Base-by-base conservation (phyloP, 768 basidiomycete genomes). In the Russula foetens region DNA sequence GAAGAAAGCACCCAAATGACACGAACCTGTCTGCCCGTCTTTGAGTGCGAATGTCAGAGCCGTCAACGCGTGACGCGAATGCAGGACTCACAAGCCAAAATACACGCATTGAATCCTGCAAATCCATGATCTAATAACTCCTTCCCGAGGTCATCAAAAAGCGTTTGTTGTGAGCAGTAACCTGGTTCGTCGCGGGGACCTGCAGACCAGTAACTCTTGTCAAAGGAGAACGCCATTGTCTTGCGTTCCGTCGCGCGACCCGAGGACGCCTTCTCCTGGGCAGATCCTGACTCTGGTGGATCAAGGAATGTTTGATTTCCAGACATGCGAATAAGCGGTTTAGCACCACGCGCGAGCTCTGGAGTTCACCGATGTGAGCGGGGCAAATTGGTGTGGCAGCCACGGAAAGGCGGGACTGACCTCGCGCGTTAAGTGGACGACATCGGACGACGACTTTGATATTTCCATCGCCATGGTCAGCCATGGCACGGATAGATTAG, bases 161-260 rank as follows among this genome's bases (percentile, higher is more conserved):
- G 77, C 0, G 94, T 98, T 72, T 96, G 86, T 69, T 99, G 96
- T 4, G 89, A 92, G 66, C 93, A 95, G 70, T 98, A 98, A 15
- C 80, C 79, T 0, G 91, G 87, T 59, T 97, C 96, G 69, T 94
- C 90, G 67, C 90, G 80, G 11, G 88, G 80, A 1, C 94, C 92
- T 15, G 93, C 93, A 43, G 92, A 94, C 95, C 94, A 96, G 73
- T 98, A 98, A 56, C 88, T 90, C 80, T 95, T 96, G 81, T 98
- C 96, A 67, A 98, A 98, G 63, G 89, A 88, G 74, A 98, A 98
- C 0, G 81, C 73, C 84, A 94, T 88, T 7, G 86, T 82, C 76
- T 90, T 96, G 67, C 91, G 85, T 73, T 97, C 95, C 8, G 89
- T 86, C 19, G 92, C 90, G 69, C 91, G 88, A 68, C 90, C 90